Percentiles rank a stretch among this genome's conserved stretches.
phyloP scores from a whole-genome alignment of 1,284 basidiomycete species.

The Gymnopus androsaceus region DNA sequence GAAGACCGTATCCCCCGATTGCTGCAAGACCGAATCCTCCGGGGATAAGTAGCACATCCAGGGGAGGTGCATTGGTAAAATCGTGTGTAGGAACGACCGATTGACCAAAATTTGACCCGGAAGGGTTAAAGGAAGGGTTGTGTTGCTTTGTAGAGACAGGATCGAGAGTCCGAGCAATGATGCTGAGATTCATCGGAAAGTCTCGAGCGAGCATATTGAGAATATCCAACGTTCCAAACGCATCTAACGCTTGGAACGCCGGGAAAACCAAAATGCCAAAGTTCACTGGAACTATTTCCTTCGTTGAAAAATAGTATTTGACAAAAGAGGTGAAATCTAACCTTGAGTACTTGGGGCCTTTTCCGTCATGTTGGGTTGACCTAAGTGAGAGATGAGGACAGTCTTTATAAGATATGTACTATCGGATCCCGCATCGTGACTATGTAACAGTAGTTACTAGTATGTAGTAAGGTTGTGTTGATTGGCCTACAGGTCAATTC shows the following conservation, averaged over 20 bases:
- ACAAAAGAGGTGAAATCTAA: too few species aligned
- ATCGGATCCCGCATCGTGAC: too few species aligned
- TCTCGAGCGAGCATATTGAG: conserved; percentile 37
- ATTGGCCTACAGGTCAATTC: too few species aligned
- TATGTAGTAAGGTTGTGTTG: too few species aligned
- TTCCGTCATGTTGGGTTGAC: too few species aligned
- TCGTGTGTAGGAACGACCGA: conserved; percentile 43
- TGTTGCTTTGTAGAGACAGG: conserved; percentile 38
- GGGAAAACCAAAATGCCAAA: conserved; percentile 37
- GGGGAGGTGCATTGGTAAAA: conserved; percentile 37
- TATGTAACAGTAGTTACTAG: too few species aligned
- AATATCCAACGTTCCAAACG: conserved; percentile 44
- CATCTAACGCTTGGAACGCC: conserved; percentile 42
- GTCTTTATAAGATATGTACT: too few species aligned
- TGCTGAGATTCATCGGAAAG: conserved; percentile 33
- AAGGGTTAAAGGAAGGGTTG: conserved; percentile 20
- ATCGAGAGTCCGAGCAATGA: conserved; percentile 35
- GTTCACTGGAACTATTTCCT: conserved; percentile 24
- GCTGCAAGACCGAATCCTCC: conserved; percentile 39
- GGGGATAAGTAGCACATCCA: conserved; percentile 48
- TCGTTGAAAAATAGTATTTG: too few species aligned
- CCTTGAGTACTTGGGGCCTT: too few species aligned
- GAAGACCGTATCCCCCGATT: too few species aligned
- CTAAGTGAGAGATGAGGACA: too few species aligned
- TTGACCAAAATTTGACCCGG: conserved; percentile 40